Evolutionary conservation across 352 stramenopile species (phyloP), one percentile per base, ranked within the genome.

Genomic region (Globisporangium barbulae): DNA sequence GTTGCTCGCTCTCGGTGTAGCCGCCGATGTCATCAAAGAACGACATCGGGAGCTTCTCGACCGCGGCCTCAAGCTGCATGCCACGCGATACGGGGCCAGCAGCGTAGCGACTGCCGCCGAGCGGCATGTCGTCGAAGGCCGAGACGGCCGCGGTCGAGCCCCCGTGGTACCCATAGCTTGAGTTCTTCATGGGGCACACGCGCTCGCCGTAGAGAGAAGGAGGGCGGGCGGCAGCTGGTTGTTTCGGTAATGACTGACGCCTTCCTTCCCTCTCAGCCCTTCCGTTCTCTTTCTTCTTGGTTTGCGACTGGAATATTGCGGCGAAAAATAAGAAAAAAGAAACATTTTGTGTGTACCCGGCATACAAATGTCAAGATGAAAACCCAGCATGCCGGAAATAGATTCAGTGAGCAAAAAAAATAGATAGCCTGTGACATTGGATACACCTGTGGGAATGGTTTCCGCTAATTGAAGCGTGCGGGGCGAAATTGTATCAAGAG

Each of bases 21-120:
- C 63, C 33, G 63, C 53, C 48, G 64, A 67, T 68, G 37, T 71
- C 59, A 31, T 71, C 78, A 65, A 92, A 90, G 63, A 86, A 89
- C 79, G 79, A 89, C 31, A 77, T 69, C 1, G 83, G 79, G 28
- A 92, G 66, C 66, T 73, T 81, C 50, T 92, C 83, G 13, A 92
- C 78, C 10, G 74, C 83, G 10, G 74, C 81, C 58, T 92, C 83
- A 54, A 92, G 79, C 61, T 89, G 77, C 54, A 74, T 72, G 50
- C 81, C 81, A 44, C 83, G 81, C 9, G 81, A 88, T 33, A 78
- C 67, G 21, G 74, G 30, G 12, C 45, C 47, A 49, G 22, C 31
- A 12, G 35, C 35, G 73, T 33, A 21, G 63, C 19, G 19, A 13
- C 17, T 13, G 10, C 19, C 28, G n/a, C 35, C 41, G 28, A 54